A percentile compares a stretch with the other conserved stretches of the same genome.
These are phyloP conservation scores for Eremomyces bilateralis DNA, from an alignment of 495 filamentous ascomycete genomes.

Conservation along the genomic window DNA sequence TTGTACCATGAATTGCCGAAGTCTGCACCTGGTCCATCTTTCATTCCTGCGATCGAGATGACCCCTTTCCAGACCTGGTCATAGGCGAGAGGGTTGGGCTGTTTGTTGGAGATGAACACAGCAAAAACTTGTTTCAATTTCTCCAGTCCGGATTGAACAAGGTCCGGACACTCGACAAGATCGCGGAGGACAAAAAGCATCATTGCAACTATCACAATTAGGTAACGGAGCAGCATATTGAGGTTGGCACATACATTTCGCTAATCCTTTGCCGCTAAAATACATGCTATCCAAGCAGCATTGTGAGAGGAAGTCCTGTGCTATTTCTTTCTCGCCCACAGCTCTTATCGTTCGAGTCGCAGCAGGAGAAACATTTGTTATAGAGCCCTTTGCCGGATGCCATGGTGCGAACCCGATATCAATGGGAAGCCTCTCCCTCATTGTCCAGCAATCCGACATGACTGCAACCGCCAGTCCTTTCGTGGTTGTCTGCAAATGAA, in stretches of 20 bases:
- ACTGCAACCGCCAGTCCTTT: constrained; percentile 1
- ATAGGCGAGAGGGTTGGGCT: constrained; percentile 55
- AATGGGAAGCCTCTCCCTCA: neutral
- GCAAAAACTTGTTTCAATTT: constrained; percentile 56
- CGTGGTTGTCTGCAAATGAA: constrained; percentile 1
- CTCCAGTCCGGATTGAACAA: constrained; percentile 38
- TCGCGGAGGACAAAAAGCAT: constrained; percentile 15
- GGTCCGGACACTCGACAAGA: constrained; percentile 35
- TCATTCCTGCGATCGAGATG: constrained; percentile 60
- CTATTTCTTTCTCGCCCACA: constrained; percentile 33
- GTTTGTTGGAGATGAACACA: constrained; percentile 54
- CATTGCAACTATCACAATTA: constrained; percentile 1
- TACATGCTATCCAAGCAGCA: constrained; percentile 2
- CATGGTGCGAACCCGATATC: neutral
- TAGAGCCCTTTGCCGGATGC: neutral
- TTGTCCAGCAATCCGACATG: neutral
- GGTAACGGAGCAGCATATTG: neutral
- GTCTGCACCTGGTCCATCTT: constrained; percentile 36
- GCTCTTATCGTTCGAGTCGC: neutral
- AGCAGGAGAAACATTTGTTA: neutral
- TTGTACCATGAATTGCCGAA: constrained; percentile 45
- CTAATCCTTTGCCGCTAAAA: constrained; percentile 16
- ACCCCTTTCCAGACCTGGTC: constrained; percentile 53
- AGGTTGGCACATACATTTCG: neutral
- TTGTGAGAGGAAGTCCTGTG: neutral